Percentiles rank a stretch among this genome's conserved stretches.
Conservation (phyloP, 441 rosid genomes). For the Raphanus hybrid region DNA sequence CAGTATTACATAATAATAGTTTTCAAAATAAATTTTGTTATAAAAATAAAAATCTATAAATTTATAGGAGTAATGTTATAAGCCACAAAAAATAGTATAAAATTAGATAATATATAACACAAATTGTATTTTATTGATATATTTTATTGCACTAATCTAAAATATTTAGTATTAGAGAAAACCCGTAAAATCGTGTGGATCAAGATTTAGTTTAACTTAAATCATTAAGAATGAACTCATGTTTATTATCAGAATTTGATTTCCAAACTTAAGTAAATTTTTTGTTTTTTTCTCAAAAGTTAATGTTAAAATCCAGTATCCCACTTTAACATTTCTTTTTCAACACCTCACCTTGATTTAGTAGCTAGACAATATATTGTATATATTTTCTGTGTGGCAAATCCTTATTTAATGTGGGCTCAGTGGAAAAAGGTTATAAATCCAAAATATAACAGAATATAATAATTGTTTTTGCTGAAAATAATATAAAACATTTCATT, state of each 20-base stretch:
- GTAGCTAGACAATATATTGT: not conserved
- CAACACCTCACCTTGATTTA: constrained; percentile 2
- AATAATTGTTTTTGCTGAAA: not conserved
- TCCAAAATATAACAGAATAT: not conserved
- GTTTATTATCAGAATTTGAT: not conserved
- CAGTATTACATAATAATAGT: too few relatives aligned
- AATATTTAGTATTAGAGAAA: too few relatives aligned
- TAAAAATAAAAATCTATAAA: too few relatives aligned
- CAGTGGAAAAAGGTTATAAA: not conserved
- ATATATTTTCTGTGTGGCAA: not conserved
- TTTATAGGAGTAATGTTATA: too few relatives aligned
- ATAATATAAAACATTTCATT: not conserved
- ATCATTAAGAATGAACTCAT: not conserved
- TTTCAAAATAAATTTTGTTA: too few relatives aligned
- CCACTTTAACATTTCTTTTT: not conserved
- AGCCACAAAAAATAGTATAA: too few relatives aligned
- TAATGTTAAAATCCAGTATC: not conserved
- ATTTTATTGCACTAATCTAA: too few relatives aligned
- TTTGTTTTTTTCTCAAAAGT: not conserved
- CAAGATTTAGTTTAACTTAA: too few relatives aligned
- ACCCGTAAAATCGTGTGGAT: too few relatives aligned
- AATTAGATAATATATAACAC: too few relatives aligned
- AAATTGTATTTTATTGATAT: too few relatives aligned
- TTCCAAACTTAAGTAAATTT: not conserved
- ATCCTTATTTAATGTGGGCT: not conserved